Percentiles rank a stretch among this genome's conserved stretches.
phyloP scores from a whole-genome alignment of 345 rosid genomes.

The Linum lewisii region DNA sequence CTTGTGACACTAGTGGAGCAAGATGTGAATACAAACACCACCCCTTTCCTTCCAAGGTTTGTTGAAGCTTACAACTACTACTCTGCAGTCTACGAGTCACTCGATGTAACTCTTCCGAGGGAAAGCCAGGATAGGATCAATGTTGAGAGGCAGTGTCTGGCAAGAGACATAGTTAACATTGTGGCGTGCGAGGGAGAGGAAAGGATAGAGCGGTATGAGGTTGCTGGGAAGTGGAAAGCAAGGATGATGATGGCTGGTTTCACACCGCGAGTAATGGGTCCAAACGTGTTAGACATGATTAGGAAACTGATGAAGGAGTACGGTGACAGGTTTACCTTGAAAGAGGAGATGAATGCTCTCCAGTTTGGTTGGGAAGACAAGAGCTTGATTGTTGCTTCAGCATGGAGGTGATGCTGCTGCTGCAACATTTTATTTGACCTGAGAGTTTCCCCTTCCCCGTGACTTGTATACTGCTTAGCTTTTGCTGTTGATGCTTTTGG shows the following conservation, averaged over 20 bases:
- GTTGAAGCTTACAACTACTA: conserved; percentile 81
- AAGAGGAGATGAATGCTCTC: conserved; percentile 56
- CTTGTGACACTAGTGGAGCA: conserved; percentile 93
- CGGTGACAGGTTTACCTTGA: conserved; percentile 48
- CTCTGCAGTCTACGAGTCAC: conserved; percentile 80
- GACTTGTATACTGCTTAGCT: too few relatives aligned
- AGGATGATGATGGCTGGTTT: conserved; percentile 96
- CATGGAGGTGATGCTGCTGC: conserved; percentile 46
- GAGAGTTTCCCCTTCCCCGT: too few relatives aligned
- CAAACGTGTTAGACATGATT: conserved; percentile 36
- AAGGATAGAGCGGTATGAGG: conserved; percentile 81
- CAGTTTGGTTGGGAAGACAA: conserved; percentile 89
- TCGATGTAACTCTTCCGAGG: conserved; percentile 80
- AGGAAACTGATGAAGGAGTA: conserved; percentile 47
- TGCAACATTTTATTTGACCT: too few relatives aligned
- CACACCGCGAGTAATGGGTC: conserved; percentile 50
- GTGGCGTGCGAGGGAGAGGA: conserved; percentile 97
- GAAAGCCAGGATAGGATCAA: conserved; percentile 96
- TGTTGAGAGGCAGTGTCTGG: conserved; percentile 89
- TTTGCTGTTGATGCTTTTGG: too few relatives aligned
- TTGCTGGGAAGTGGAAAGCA: conserved; percentile 91
- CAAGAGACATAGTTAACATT: conserved; percentile 85
- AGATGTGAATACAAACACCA: conserved; percentile 83
- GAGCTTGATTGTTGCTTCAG: conserved; percentile 81
- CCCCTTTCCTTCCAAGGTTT: conserved; percentile 78